Evolutionary conservation across 2,329 filamentous ascomycete genomes (phyloP).

Genomic region (Fusarium sp.): DNA sequence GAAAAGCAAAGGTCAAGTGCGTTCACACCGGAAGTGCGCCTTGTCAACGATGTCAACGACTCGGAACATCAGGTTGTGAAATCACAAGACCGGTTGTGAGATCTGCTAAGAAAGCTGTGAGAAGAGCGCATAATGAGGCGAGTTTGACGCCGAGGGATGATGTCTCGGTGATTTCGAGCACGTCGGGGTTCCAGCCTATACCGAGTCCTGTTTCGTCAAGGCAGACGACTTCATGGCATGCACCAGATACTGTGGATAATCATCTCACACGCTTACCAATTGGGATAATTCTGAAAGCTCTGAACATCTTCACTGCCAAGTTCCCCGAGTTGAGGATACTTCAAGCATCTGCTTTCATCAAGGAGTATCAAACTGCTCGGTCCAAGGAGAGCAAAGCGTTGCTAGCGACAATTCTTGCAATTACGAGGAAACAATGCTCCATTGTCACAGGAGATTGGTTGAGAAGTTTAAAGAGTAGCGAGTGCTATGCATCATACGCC

Average conservation of each 20-base stretch:
- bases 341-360: conserved; percentile 49
- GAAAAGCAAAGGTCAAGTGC: conserved; percentile 53
- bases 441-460: conserved; percentile 30
- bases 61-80: conserved; percentile 43
- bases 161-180: neutral
- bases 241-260: conserved; percentile 20
- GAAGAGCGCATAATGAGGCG: neutral
- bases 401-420: conserved; percentile 32
- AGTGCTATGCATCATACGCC: conserved; percentile 29
- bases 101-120: conserved; percentile 12
- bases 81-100: conserved; percentile 34
- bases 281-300: conserved; percentile 46
- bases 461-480: conserved; percentile 3
- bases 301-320: conserved; percentile 51
- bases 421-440: conserved; percentile 29
- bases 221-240: neutral
- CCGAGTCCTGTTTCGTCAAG: conserved; percentile 2
- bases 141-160: neutral
- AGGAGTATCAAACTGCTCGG: conserved; percentile 33
- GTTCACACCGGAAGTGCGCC: conserved; percentile 48
- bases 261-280: conserved; percentile 46
- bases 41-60: conserved; percentile 48
- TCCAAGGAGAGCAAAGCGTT: conserved; percentile 45
- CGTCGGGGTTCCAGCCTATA: neutral
- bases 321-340: conserved; percentile 52